Evolutionary conservation across 441 rosid genomes (phyloP), one percentile per base, ranked within the genome.

Genomic region (Aleurites moluccanus): DNA sequence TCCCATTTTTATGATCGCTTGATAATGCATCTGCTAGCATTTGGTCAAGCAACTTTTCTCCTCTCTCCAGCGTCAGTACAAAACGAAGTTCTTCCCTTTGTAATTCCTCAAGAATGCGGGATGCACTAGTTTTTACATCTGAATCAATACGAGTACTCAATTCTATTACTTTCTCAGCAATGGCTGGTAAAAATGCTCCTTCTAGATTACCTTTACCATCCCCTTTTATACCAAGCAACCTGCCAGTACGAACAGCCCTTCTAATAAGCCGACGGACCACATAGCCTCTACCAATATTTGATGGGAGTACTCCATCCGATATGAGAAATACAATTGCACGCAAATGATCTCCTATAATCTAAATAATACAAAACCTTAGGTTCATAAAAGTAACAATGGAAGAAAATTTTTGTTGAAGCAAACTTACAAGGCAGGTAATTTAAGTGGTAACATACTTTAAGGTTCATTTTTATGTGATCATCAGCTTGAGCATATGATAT

Each of bases 231-330:
- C 94, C 98, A 13, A 94, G 88, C 78, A 89, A 86, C 86, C 93
- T 90, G 16, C 97, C 96, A 30, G 86, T 87, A 68, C 99, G 93
- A 81, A 92, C 98, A 64, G 87, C 94, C 77, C 99, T 89, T 87
- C 99, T 89, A 57, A 94, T 91, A 67, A 92, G 90, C 77, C 96
- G 89, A 76, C 98, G 89, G 63, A 92, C 99, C 33, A 92, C 89
- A 75, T 94, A 94, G 74, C 99, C 99, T 86, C 99, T 83, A 67
- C 99, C 96, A 74, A 94, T 87, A 83, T 94, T 94, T 42, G 99
- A 94, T 52, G 99, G 97, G 78, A 83, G 73, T 47, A 94, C 96
- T 79, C 98, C 97, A 83, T 95, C 99, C 15, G 97, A 91, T 82
- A 94, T 81, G 72, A 95, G 97, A 86, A 86, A 92, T 10, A 91